Base-by-base conservation (phyloP, 768 basidiomycete species). In the Udeniomyces megalosporus region DNA sequence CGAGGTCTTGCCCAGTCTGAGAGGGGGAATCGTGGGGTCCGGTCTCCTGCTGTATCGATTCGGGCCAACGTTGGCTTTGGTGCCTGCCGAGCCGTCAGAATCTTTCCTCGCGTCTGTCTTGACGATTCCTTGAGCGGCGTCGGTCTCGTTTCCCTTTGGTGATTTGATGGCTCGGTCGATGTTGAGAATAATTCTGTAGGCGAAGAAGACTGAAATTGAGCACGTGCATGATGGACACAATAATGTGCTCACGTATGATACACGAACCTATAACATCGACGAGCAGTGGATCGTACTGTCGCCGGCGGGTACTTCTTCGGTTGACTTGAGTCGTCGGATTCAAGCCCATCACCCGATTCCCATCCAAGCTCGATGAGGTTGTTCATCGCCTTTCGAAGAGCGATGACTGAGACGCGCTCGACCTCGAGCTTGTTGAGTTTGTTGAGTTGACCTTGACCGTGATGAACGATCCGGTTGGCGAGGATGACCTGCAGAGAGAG, bases 151-250 rank as follows among this genome's bases (percentile, higher is more conserved):
- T 8, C n/a, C n/a, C n/a, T 47, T 53, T 2, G 60, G 60, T 3
- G n/a, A 17, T 45, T 61, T 61, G 60, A 61, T 61, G 52, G 45
- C 44, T n/a, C 52, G 52, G 45, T 61, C 60, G 45, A 61, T 54
- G 8, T 42, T 51, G n/a, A 47, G 26, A 7, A 61, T 42, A 46
- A 61, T 61, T 22, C 60, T n/a, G n/a, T n/a, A n/a, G n/a, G n/a
- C n/a, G n/a, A n/a, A n/a, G n/a, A n/a, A n/a, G n/a, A n/a, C n/a
- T n/a, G n/a, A n/a, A n/a, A n/a, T n/a, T n/a, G n/a, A n/a, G n/a
- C n/a, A n/a, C n/a, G n/a, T n/a, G n/a, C n/a, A n/a, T n/a, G n/a
- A n/a, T n/a, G n/a, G n/a, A n/a, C n/a, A n/a, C n/a, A n/a, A n/a
- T n/a, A n/a, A n/a, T n/a, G n/a, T n/a, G n/a, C n/a, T n/a, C n/a